Evolutionary conservation across 129 eudicot genomes (phyloP), one percentile per base, ranked within the genome.

Genomic region (Lactuca sativa): DNA sequence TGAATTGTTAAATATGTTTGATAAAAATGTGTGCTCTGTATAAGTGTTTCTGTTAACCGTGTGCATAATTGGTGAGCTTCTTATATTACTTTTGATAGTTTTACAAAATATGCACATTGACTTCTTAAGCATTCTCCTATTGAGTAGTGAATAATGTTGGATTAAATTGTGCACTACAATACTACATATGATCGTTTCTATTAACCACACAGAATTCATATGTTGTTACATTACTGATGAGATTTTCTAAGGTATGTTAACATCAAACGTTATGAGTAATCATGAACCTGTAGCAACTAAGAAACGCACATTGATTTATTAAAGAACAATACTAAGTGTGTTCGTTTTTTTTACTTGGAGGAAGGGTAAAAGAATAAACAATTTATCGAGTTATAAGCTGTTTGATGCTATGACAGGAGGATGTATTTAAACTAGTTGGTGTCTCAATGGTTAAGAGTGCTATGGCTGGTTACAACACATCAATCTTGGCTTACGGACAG

Each of bases 401-500:
- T 40, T 73, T 78, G 60, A 2, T 59, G 56, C 52, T 69, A 13
- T 70, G n/a, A 57, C 78, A 95, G 99, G 99, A 83, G 69, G 99
- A 95, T 68, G 76, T 84, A 5, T 95, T 90, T 66, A 80, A 88
- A 75, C 48, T 73, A 40, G 89, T 95, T 57, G 97, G 97, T 64
- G 89, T 74, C 33, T 89, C 97, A 10, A 44, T 85, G 79, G 99
- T 95, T 30, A 90, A 82, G 84, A 86, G 87, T 66, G 95, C 97
- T 25, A 80, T 90, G 70, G 88, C 96, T 10, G 99, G 99, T 67
- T 95, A 90, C 78, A 95, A 95, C 71, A 77, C 99, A 55, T 87
- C 97, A 4, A 57, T 90, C 48, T 74, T 95, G 81, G 86, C 97
- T 54, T 95, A 87, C 59, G 97, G 97, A 67, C 97, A 95, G 96